Evolutionary conservation across 768 basidiomycete species (phyloP), one percentile per base, ranked within the genome.

Genomic region (Naganishia onofrii): DNA sequence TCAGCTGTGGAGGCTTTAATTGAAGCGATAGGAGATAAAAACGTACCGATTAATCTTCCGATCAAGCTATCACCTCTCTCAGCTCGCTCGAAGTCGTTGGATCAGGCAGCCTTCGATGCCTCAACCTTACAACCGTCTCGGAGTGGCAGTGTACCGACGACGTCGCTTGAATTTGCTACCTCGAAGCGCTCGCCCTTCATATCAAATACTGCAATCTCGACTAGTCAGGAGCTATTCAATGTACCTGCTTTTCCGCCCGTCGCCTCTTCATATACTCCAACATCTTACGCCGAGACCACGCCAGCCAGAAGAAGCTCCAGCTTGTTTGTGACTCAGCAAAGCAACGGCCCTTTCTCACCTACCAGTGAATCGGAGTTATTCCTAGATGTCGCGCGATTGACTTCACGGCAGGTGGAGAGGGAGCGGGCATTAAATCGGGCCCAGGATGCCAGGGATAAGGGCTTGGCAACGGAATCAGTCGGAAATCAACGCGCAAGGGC

Each of bases 321-420:
- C 15, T 23, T 42, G 21, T 51, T 31, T 12, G 6, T 29, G 2
- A 10, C 13, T 32, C 29, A 2, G 42, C 42, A 7, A 42, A 54
- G 26, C 21, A 36, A 34, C 9, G n/a, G 6, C 17, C 29, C 29
- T 32, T 19, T 44, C 23, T 29, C 51, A 21, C 65, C 48, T 28
- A 42, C 53, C 15, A 19, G 28, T 28, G 52, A 68, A 31, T 32
- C 67, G 19, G 67, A 68, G 19, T 29, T 68, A 38, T 68, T 68
- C 54, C 54, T 53, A 31, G 67, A 68, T 21, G 67, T 68, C 1
- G 67, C 54, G 2, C 67, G 67, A 15, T 26, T 68, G 21, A 68
- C 67, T 21, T 54, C 52, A 10, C 23, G 34, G 17, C 52, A 68
- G 17, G 12, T 68, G 15, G 52, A 56, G 42, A 68, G 44, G 38